Evolutionary conservation across 306 rosid species (phyloP).

Genomic region (Oemleria cerasiformis): DNA sequence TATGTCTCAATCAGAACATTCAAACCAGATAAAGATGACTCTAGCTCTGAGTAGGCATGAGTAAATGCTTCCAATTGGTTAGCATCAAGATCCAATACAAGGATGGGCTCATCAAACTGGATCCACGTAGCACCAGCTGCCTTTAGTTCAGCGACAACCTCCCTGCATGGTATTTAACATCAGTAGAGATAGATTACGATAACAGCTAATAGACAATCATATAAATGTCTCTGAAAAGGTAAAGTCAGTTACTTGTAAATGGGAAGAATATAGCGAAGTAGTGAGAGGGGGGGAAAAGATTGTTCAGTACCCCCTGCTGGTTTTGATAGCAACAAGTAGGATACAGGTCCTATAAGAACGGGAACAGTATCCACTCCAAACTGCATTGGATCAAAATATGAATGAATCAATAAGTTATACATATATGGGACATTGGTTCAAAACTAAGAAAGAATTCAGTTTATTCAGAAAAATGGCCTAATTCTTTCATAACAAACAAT

Average conservation of each 20-base stretch:
- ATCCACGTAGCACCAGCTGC: slow-evolving; percentile 84
- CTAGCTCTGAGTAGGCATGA: slow-evolving; percentile 56
- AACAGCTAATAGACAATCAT: not conserved
- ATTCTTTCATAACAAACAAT: not conserved
- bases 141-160: slow-evolving; percentile 72
- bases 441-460: not conserved
- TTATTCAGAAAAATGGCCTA: not conserved
- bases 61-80: slow-evolving; percentile 65
- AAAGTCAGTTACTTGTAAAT: slow-evolving; percentile 53
- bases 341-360: slow-evolving; percentile 80
- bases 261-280: slow-evolving; percentile 62
- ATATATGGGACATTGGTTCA: not conserved
- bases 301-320: slow-evolving; percentile 73
- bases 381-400: slow-evolving; percentile 33
- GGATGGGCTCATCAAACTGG: slow-evolving; percentile 84
- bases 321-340: slow-evolving; percentile 78
- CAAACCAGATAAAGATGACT: slow-evolving; percentile 65
- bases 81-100: slow-evolving; percentile 66
- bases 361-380: slow-evolving; percentile 74
- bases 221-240: not conserved
- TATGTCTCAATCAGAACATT: slow-evolving; percentile 70
- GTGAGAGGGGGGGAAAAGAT: slow-evolving; percentile 57
- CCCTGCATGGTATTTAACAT: slow-evolving; percentile 39
- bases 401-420: not conserved
- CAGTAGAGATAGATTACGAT: slow-evolving; percentile 1